These are phyloP conservation scores for Chaetomium cochliodes DNA, from an alignment of 495 filamentous ascomycete genomes.

Conservation along the genomic window DNA sequence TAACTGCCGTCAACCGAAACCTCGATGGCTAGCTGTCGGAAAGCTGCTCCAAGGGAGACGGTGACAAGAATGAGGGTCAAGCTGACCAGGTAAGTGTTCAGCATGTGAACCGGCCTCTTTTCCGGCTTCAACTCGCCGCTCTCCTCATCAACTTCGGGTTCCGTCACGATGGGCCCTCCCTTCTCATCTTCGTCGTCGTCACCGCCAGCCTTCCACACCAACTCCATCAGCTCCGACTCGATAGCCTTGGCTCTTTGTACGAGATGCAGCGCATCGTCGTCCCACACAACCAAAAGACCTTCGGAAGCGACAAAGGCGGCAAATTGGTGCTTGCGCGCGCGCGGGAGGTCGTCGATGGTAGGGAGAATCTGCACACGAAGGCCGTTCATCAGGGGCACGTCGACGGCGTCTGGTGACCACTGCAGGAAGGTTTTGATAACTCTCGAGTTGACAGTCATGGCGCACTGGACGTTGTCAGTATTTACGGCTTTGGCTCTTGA, in stretches of 20 bases:
- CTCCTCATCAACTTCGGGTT: slow-evolving; percentile 66
- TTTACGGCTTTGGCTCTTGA: not conserved
- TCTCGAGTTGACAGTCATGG: slow-evolving; percentile 77
- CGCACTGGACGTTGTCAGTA: slow-evolving; percentile 49
- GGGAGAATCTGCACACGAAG: slow-evolving; percentile 71
- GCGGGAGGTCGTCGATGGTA: slow-evolving; percentile 63
- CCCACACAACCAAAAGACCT: slow-evolving; percentile 69
- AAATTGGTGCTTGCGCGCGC: slow-evolving; percentile 70
- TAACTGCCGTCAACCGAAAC: slow-evolving; percentile 61
- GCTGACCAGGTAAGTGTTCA: slow-evolving; percentile 65
- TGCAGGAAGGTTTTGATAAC: slow-evolving; percentile 72
- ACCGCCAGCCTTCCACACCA: slow-evolving; percentile 63
- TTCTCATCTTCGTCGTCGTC: slow-evolving; percentile 53
- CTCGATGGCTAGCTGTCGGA: slow-evolving; percentile 65
- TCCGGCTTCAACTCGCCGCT: slow-evolving; percentile 63
- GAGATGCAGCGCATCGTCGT: slow-evolving; percentile 69
- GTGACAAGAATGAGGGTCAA: slow-evolving; percentile 62
- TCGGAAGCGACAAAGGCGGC: slow-evolving; percentile 73
- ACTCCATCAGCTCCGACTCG: slow-evolving; percentile 69
- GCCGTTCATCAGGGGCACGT: slow-evolving; percentile 73
- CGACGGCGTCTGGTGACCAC: slow-evolving; percentile 67
- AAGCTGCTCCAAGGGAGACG: slow-evolving; percentile 64
- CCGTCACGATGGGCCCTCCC: slow-evolving; percentile 39
- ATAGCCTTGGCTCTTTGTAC: slow-evolving; percentile 64
- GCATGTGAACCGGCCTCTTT: slow-evolving; percentile 61